Base-by-base conservation (phyloP, 805 yeast genomes). In the Yamadazyma paraphyllophila region DNA sequence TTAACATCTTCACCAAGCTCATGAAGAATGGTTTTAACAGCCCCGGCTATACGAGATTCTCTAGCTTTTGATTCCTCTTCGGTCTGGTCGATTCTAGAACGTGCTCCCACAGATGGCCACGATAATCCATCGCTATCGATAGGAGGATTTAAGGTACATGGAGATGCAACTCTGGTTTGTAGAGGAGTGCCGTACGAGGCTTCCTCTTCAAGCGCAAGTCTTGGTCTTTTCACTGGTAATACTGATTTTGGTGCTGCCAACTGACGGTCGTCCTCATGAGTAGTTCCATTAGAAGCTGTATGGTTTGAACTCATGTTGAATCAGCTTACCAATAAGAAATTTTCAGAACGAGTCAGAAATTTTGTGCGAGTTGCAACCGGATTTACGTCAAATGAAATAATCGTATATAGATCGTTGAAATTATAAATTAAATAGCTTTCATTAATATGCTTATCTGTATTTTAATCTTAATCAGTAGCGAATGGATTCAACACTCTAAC, bases 401-500 rank as follows among this genome's bases (percentile, higher is more conserved):
- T 12, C 32, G 32, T 32, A 20, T 20, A 36, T 37, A 37, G 11
- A 20, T 20, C 24, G 24, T 20, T 20, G 24, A 6, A 20, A 35
- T 10, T 15, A 35, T 15, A 10, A 35, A 35, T 35, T 35, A 35
- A 35, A 15, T 35, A 35, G 10, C 44, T 20, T 41, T 10, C 24
- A 42, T 20, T 43, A 41, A 41, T 43, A 41, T 39, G 26, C 43
- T 25, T 24, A 12, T 20, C 24, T 20, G 3, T n/a, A n/a, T 20
- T 20, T 20, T 4, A 20, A 20, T 17, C 38, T 24, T 41, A 41
- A 14, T 41, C 44, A 5, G 33, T 15, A 25, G 68, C 69, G 62
- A 91, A 92, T 27, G 99, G 99, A 58, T 92, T 92, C 59, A 91
- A 72, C 7, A 92, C 86, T 57, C 96, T 79, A 12, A 94, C 96